phyloP scores from a whole-genome alignment of 495 filamentous ascomycete genomes.

The Bacidia rubella region DNA sequence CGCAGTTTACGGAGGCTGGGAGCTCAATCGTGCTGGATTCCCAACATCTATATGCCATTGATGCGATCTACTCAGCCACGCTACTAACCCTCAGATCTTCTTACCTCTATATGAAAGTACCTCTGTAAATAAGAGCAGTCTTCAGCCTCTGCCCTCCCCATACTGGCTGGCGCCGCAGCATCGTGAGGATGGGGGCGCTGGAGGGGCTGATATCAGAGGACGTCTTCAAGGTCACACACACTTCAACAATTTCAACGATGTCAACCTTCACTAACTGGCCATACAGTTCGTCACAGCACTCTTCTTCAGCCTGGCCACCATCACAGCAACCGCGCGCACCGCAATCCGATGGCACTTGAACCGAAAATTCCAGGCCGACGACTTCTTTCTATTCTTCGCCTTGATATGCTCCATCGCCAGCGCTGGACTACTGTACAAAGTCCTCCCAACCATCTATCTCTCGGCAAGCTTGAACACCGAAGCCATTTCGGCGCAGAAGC shows the following conservation, averaged over 20 bases:
- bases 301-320: background rate
- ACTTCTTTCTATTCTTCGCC: conserved; percentile 9
- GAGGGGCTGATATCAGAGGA: conserved; percentile 1
- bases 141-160: background rate
- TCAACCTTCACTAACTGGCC: background rate
- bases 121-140: background rate
- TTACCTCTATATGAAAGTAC: background rate
- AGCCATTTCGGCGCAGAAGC: no score
- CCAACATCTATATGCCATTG: background rate
- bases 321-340: background rate
- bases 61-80: background rate
- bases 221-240: conserved; percentile 5
- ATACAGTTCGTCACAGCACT: conserved; percentile 2
- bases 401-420: background rate
- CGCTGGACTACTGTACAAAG: background rate
- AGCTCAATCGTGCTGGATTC: background rate
- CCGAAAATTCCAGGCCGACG: conserved; percentile 6
- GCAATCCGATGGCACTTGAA: background rate
- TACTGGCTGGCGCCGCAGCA: background rate
- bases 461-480: background rate
- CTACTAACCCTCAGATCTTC: background rate
- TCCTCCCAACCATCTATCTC: background rate
- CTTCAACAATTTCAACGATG: background rate
- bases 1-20: no score
- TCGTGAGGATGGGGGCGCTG: background rate